Conservation (phyloP, 2,329 filamentous ascomycete genomes). For the Trematosphaeria pertusa region DNA sequence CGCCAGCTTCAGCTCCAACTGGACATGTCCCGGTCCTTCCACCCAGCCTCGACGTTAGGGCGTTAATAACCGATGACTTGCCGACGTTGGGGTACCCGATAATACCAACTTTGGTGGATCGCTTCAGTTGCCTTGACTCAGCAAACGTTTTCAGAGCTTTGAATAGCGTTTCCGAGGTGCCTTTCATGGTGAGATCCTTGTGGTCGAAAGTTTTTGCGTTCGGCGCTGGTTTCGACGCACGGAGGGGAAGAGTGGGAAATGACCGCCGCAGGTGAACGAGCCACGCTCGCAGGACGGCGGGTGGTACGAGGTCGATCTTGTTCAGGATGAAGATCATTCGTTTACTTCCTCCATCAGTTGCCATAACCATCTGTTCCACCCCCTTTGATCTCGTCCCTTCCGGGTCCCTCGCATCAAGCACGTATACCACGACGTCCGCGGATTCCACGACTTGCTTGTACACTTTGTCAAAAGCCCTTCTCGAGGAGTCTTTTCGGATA, state of each 20-base stretch:
- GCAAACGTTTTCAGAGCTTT: slow-evolving; percentile 90
- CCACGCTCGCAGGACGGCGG: slow-evolving; percentile 83
- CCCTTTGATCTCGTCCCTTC: slow-evolving; percentile 90
- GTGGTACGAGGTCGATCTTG: slow-evolving; percentile 92
- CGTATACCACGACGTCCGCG: slow-evolving; percentile 90
- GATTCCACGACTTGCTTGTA: slow-evolving; percentile 92
- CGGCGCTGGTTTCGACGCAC: slow-evolving; percentile 79
- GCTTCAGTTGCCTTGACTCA: slow-evolving; percentile 82
- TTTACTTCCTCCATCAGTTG: slow-evolving; percentile 83
- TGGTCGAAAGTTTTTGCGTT: slow-evolving; percentile 94
- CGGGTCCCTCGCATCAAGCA: slow-evolving; percentile 89
- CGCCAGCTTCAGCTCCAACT: slow-evolving; percentile 87
- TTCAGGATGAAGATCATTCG: slow-evolving; percentile 90
- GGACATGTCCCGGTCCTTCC: slow-evolving; percentile 77
- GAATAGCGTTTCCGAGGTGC: slow-evolving; percentile 84
- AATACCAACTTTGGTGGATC: slow-evolving; percentile 87
- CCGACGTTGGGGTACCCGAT: slow-evolving; percentile 97
- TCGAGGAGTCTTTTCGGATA: slow-evolving; percentile 67
- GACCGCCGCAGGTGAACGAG: slow-evolving; percentile 82
- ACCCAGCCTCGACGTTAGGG: slow-evolving; percentile 78
- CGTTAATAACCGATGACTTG: slow-evolving; percentile 96
- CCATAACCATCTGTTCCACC: slow-evolving; percentile 89
- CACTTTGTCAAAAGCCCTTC: slow-evolving; percentile 91
- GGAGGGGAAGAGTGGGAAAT: slow-evolving; percentile 89
- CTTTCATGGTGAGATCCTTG: slow-evolving; percentile 84